Evolutionary conservation across 2,329 filamentous ascomycete species (phyloP).

Genomic region (Colletotrichum magnum): DNA sequence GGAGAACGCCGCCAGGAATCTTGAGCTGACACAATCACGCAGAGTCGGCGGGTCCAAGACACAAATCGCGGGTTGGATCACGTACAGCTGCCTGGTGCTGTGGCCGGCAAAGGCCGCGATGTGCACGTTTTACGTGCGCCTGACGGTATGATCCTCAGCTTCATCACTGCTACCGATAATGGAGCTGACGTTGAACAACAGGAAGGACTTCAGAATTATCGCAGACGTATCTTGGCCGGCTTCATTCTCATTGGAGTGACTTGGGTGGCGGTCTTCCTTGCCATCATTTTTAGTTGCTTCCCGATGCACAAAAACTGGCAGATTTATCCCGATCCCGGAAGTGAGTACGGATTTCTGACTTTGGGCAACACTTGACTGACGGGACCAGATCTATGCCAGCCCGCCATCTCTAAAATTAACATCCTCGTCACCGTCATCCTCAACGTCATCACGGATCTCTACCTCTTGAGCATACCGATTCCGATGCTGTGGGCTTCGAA

Average conservation of each 20-base stretch:
- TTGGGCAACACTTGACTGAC: slow-evolving; percentile 45
- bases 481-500: slow-evolving; percentile 46
- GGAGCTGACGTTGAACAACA: slow-evolving; percentile 8
- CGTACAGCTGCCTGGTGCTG: slow-evolving; percentile 61
- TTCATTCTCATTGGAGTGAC: slow-evolving; percentile 59
- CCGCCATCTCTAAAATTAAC: slow-evolving; percentile 40
- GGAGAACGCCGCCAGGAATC: background rate
- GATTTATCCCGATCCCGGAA: slow-evolving; percentile 66
- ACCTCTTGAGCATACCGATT: slow-evolving; percentile 42
- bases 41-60: slow-evolving; percentile 66
- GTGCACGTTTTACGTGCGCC: slow-evolving; percentile 65
- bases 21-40: slow-evolving; percentile 12
- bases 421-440: slow-evolving; percentile 40
- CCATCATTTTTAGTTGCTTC: slow-evolving; percentile 62
- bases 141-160: slow-evolving; percentile 54
- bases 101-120: slow-evolving; percentile 69
- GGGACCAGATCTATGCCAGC: slow-evolving; percentile 49
- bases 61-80: slow-evolving; percentile 65
- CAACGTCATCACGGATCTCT: slow-evolving; percentile 43
- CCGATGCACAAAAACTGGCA: slow-evolving; percentile 66
- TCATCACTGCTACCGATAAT: too few relatives aligned
- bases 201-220: slow-evolving; percentile 40
- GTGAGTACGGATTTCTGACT: slow-evolving; percentile 48
- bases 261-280: slow-evolving; percentile 61
- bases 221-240: slow-evolving; percentile 58